These are phyloP conservation scores for Keqinozyma sinolaborantium DNA, from an alignment of 1,139 yeast species.

Conservation along the genomic window DNA sequence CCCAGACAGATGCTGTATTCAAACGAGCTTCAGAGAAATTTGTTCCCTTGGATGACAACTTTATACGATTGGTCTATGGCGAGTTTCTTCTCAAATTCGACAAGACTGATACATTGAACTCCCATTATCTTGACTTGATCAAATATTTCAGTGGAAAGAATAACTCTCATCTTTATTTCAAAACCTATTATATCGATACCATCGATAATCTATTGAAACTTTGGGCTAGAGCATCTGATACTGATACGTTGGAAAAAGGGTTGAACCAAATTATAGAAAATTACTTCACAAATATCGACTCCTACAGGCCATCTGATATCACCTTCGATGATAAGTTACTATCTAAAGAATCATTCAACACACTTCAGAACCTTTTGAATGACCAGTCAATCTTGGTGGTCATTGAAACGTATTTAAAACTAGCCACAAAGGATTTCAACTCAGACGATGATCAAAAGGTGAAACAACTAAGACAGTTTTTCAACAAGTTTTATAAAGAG, in stretches of 20 bases:
- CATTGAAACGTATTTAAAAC: constrained; percentile 17
- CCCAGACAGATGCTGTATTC: constrained; percentile 29
- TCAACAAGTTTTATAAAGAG: constrained; percentile 37
- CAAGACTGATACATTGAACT: constrained; percentile 20
- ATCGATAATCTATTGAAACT: constrained; percentile 16
- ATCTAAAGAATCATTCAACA: not conserved
- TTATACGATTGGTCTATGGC: constrained; percentile 41
- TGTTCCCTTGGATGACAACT: constrained; percentile 38
- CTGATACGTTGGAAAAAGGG: not conserved
- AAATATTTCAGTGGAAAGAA: constrained; percentile 22
- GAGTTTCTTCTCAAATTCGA: constrained; percentile 21
- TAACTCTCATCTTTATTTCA: constrained; percentile 14
- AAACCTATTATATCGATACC: constrained; percentile 21
- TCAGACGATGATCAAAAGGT: not conserved
- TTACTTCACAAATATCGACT: not conserved
- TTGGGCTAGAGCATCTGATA: constrained; percentile 11
- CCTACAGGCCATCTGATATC: constrained; percentile 3
- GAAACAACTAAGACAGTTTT: constrained; percentile 16
- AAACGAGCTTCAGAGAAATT: constrained; percentile 40
- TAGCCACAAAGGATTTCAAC: constrained; percentile 2
- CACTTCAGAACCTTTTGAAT: constrained; percentile 16
- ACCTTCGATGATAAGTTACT: not conserved
- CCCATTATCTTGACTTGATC: constrained; percentile 25
- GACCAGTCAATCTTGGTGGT: constrained; percentile 30
- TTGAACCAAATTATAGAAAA: not conserved